Evolutionary conservation across 1,139 yeast genomes (phyloP), one percentile per base, ranked within the genome.

Genomic region (Diutina neorugosa): DNA sequence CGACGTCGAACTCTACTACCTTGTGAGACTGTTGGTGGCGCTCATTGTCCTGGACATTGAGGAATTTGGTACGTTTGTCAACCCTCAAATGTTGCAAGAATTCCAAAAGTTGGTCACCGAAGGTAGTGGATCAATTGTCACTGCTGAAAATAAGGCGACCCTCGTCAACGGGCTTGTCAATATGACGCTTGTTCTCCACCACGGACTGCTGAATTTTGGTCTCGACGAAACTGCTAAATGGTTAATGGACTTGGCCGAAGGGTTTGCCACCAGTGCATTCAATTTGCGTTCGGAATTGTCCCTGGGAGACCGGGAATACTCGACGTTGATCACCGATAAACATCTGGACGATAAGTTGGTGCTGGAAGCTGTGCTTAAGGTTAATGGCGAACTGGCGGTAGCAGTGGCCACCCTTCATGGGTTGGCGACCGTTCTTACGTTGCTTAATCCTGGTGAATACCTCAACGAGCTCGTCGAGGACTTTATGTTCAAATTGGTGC

Each of bases 201-300:
- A 73, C 57, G 81, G 76, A 4, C 69, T 80, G 1, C 76, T 80
- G 11, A 73, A 76, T 52, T 76, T 71, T 60, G 81, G 82, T 1
- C 60, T 79, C 21, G 81, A 77, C 56, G 78, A 76, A 2, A 69
- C 67, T 53, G 63, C 74, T 23, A 65, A 63, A 49, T 69, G 76
- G 69, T 66, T 76, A 53, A 60, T 76, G 57, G 81, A 77, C 52
- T 56, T 74, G 11, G 72, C 76, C 2, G 80, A 77, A 56, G 80
- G 80, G 0, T 74, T 64, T 56, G 64, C 68, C 53, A 58, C 63
- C 25, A 70, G 76, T 58, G 68, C 77, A 12, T 58, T 66, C n/a
- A 61, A 69, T 11, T 63, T 70, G 55, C 61, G 64, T 52, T 63
- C 62, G 53, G 69, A 69, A 44, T 64, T 74, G 42, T 68, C 67